phyloP scores from a whole-genome alignment of 305 asterid species.

The Fraxinus paxiana region DNA sequence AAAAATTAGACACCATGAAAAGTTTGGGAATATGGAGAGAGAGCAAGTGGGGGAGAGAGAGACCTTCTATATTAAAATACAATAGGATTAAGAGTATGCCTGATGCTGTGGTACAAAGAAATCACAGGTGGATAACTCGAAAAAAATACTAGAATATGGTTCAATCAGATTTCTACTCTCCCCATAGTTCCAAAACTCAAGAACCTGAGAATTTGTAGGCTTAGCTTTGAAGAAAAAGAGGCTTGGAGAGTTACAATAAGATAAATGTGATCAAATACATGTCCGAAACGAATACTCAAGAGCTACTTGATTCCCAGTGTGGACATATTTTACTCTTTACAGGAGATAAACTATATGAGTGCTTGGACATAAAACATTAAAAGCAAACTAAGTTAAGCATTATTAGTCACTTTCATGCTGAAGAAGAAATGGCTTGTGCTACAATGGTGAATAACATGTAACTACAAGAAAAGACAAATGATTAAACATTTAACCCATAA shows the following conservation, averaged over 20 bases:
- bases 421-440: neutral
- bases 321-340: neutral
- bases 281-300: neutral
- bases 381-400: neutral
- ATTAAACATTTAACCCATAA: neutral
- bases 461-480: neutral
- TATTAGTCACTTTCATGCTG: neutral
- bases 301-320: neutral
- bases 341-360: neutral
- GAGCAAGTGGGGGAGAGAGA: neutral
- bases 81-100: neutral
- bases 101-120: conserved; percentile 8
- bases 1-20: neutral
- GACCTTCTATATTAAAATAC: neutral
- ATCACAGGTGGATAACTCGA: neutral
- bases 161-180: neutral
- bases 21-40: neutral
- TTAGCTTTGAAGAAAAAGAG: neutral
- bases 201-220: neutral
- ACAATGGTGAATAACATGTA: neutral
- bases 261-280: neutral
- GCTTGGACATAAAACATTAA: neutral
- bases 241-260: neutral
- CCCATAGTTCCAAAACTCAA: conserved; percentile 5
- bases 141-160: neutral